Percentiles rank a stretch among this genome's conserved stretches.
Evolutionary conservation across 768 basidiomycete species (phyloP).

Genomic region (Cyclocybe cylindracea): DNA sequence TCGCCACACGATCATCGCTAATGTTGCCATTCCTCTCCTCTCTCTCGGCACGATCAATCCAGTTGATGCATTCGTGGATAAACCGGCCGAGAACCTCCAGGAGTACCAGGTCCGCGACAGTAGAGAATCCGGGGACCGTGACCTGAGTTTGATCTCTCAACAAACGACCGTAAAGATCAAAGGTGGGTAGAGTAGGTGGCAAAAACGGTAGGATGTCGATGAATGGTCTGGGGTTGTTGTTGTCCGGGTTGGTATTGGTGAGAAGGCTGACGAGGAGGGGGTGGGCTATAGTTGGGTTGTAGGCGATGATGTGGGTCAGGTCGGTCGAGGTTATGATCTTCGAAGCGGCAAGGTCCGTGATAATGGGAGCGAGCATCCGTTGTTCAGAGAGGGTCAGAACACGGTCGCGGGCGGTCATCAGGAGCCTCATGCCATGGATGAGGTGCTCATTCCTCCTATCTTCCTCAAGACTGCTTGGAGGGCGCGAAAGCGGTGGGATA

Average conservation of each 20-base stretch:
- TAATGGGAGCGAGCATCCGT: conserved; percentile 55
- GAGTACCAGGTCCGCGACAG: conserved; percentile 65
- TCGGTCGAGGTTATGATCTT: conserved; percentile 68
- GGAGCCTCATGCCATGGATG: conserved; percentile 64
- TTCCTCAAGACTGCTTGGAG: conserved; percentile 44
- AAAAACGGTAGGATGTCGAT: conserved; percentile 65
- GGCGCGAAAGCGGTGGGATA: conserved; percentile 20
- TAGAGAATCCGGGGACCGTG: conserved; percentile 45
- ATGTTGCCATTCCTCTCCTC: conserved; percentile 69
- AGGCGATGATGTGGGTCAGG: conserved; percentile 61
- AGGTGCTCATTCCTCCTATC: conserved; percentile 60
- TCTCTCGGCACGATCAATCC: conserved; percentile 68
- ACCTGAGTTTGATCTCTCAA: conserved; percentile 61
- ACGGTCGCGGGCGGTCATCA: conserved; percentile 69
- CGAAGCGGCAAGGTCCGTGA: conserved; percentile 44
- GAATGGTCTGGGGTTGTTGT: conserved; percentile 47
- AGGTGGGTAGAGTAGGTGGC: conserved; percentile 71
- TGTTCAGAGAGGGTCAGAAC: conserved; percentile 77
- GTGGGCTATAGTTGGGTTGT: conserved; percentile 71
- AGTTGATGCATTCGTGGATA: conserved; percentile 67
- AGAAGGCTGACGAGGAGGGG: conserved; percentile 65
- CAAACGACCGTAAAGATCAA: conserved; percentile 71
- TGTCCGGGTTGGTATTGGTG: conserved; percentile 37
- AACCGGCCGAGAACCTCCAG: conserved; percentile 70
- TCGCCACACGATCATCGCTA: conserved; percentile 73